Evolutionary conservation across 805 yeast genomes (phyloP), one percentile per base, ranked within the genome.

Genomic region (Ogataea corticis): DNA sequence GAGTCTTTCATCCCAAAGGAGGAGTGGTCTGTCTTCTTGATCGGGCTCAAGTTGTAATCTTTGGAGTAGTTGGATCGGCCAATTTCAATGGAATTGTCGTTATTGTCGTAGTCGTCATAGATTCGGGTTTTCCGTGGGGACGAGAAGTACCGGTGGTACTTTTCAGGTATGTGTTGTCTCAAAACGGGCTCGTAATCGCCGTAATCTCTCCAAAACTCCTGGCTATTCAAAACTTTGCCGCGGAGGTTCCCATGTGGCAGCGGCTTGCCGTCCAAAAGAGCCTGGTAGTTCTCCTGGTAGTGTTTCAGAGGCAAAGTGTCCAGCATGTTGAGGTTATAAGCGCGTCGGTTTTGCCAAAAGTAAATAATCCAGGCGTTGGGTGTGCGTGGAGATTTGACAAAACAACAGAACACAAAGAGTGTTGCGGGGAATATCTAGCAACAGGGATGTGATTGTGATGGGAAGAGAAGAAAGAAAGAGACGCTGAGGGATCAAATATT

Each of bases 111-210:
- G 12, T 35, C 28, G 23, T 40, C 41, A 7, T 37, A 7, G 16
- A 33, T 7, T 21, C 31, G 11, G 7, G 23, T 30, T 18, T 41
- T 39, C 7, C 17, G 29, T 14, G 52, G 48, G 7, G 42, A 38
- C 2, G 30, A 23, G 39, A 65, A 65, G 41, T 61, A 63, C 29
- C 46, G 48, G 9, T 33, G 38, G 38, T 63, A 62, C 41, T 59
- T 57, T 1, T 37, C 43, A 7, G 69, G 69, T 23, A 65, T 47
- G 35, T 63, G 50, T 38, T 55, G 52, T 38, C 67, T 45, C 23
- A 65, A 43, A 6, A 65, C 36, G 1, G 61, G 49, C 25, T 65
- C 69, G 36, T 55, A 58, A 45, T 65, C 69, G 3, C 57, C 52
- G 30, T 42, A 46, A 33, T 62, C 65, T 27, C 43, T 40, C 36